A percentile compares a stretch with the other conserved stretches of the same genome.
phyloP scores from a whole-genome alignment of 257 asterid genomes.

The Hygrophila difformis region DNA sequence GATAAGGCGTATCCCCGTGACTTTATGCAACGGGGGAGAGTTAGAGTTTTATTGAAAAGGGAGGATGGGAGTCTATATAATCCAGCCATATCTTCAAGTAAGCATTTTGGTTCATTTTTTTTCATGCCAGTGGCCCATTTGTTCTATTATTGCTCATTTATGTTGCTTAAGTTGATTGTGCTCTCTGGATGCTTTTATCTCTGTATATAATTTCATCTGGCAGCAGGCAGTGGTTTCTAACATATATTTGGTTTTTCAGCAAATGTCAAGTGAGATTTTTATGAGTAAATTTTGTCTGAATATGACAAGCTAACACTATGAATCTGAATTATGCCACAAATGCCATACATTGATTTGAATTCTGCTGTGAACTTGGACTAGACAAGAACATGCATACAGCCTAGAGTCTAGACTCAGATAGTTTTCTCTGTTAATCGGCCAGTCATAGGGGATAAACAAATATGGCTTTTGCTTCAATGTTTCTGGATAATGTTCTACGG shows the following conservation, averaged over 20 bases:
- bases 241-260: not conserved
- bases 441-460: not conserved
- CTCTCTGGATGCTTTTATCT: not conserved
- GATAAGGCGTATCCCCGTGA: conserved; percentile 98
- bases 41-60: conserved; percentile 71
- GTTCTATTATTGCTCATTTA: too few relatives aligned
- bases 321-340: not conserved
- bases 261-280: not conserved
- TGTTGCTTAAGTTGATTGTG: not conserved
- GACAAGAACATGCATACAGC: not conserved
- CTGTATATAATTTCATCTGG: conserved; percentile 8
- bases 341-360: not conserved
- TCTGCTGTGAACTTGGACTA: not conserved
- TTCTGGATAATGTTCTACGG: not conserved
- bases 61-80: conserved; percentile 75
- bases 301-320: not conserved
- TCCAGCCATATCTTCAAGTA: conserved; percentile 72
- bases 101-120: conserved; percentile 11
- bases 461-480: not conserved
- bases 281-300: not conserved
- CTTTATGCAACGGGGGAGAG: conserved; percentile 96
- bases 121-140: too few relatives aligned
- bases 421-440: not conserved
- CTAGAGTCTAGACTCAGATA: too few relatives aligned
- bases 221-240: not conserved